Evolutionary conservation across 2,329 filamentous ascomycete species (phyloP).

Genomic region (Madurella mycetomatis): DNA sequence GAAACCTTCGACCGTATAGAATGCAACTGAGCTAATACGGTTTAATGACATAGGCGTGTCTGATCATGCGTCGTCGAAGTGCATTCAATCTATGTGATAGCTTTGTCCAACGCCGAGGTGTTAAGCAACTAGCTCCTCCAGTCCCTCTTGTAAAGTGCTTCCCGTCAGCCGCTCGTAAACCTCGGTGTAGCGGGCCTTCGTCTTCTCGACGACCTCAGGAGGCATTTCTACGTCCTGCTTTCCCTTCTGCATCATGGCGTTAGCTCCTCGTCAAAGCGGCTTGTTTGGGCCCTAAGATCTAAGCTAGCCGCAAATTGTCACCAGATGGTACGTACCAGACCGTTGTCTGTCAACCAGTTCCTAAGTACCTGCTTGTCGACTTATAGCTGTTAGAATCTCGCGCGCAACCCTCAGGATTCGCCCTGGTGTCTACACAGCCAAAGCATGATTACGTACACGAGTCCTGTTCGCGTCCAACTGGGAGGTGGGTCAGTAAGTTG

Average conservation of each 20-base stretch:
- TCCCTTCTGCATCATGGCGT: conserved; percentile 48
- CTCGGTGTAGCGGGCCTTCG: conserved; percentile 68
- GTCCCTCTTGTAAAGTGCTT: conserved; percentile 38
- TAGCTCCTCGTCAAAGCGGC: background rate
- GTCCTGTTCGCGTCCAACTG: conserved; percentile 67
- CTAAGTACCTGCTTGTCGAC: conserved; percentile 81
- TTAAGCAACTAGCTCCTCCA: conserved; percentile 21
- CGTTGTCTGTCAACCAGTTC: conserved; percentile 72
- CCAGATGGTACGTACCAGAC: conserved; percentile 39
- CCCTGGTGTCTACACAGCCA: too few species aligned
- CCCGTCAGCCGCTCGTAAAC: conserved; percentile 68
- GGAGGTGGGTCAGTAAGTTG: background rate
- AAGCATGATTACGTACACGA: conserved; percentile 39
- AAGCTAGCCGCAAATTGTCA: background rate
- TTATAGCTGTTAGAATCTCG: conserved; percentile 33
- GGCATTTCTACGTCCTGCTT: conserved; percentile 70
- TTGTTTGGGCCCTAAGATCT: too few species aligned
- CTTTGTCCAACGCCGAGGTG: too few species aligned
- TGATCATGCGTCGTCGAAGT: too few species aligned
- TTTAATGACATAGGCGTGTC: too few species aligned
- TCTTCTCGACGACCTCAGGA: conserved; percentile 64
- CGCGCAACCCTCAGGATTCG: too few species aligned
- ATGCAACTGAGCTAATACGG: too few species aligned
- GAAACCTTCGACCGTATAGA: too few species aligned
- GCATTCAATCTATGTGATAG: too few species aligned